phyloP scores from a whole-genome alignment of 129 eudicot species.

The Gnaphalium uliginosum region DNA sequence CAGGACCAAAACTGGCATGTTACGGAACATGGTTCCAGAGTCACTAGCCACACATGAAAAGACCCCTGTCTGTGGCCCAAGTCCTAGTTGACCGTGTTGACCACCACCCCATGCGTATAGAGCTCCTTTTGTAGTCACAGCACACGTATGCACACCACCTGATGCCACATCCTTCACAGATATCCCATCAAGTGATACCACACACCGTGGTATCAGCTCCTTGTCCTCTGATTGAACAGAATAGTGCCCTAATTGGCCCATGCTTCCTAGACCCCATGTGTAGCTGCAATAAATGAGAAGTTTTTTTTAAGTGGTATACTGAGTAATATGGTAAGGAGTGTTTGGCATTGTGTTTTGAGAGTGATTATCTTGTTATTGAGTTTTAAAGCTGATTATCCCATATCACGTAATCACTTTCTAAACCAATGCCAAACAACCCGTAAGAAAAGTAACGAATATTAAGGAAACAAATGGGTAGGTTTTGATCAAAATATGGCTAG shows the following conservation, averaged over 20 bases:
- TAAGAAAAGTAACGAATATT: not conserved
- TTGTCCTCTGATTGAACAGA: slow-evolving; percentile 88
- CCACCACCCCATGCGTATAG: slow-evolving; percentile 96
- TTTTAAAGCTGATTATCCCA: not conserved
- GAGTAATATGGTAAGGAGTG: not conserved
- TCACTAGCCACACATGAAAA: slow-evolving; percentile 62
- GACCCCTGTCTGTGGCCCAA: slow-evolving; percentile 74
- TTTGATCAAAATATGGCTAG: slow-evolving; percentile 25
- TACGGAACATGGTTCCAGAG: slow-evolving; percentile 71
- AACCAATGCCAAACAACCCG: slow-evolving; percentile 14
- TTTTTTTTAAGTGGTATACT: not conserved
- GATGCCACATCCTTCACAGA: slow-evolving; percentile 65
- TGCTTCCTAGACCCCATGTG: slow-evolving; percentile 93
- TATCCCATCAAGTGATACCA: slow-evolving; percentile 81
- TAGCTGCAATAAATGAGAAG: slow-evolving; percentile 53
- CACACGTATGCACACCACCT: slow-evolving; percentile 97
- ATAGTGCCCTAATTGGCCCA: slow-evolving; percentile 98
- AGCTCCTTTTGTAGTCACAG: slow-evolving; percentile 77
- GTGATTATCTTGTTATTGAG: not conserved
- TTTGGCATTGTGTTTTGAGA: not conserved
- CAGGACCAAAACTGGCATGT: slow-evolving; percentile 76
- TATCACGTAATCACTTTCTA: slow-evolving; percentile 3
- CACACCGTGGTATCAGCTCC: slow-evolving; percentile 87
- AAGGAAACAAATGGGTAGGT: not conserved
- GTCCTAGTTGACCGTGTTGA: slow-evolving; percentile 90